Base-by-base conservation (phyloP, 371 early-diverging fungal species). In the Mycotypha africana region DNA sequence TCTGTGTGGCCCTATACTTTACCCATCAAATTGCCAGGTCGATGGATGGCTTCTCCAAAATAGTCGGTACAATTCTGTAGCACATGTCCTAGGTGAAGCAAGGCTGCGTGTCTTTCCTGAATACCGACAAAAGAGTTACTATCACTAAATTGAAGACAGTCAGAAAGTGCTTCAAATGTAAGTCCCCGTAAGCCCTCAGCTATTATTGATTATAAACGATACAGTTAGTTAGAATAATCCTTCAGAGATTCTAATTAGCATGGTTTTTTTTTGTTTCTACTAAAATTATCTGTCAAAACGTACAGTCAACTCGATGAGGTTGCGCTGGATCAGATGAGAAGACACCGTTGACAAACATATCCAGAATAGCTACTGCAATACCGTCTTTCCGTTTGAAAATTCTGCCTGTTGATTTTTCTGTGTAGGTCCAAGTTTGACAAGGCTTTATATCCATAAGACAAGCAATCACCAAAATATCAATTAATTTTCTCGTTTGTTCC, bases 401-500 rank as follows among this genome's bases (percentile, higher is more conserved):
- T 21, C 72, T 53, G 15, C 85, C 76, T 1, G 78, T 63, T 40
- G 69, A 62, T 33, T 56, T 54, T 46, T 84, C 89, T 22, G 60
- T 57, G 62, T 80, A 94, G n/a, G 65, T 62, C 93, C 94, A 95
- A 17, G 60, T 45, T 48, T 78, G 76, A 7, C 92, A 93, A 0
- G 95, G 92, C 2, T 93, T 93, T 7, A 94, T 88, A 51, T 95
- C 96, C 36, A 95, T 65, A 12, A 95, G 70, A 9, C 91, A 90
- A 4, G 91, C 88, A 8, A 93, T 85, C 15, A 91, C 84, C 53
- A 89, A 81, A 37, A 94, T 66, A 58, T 95, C 96, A 12, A 93
- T 65, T 8, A 90, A 47, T 11, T 91, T 77, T 35, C 86, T 71
- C 4, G 85, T 79, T 28, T 76, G 78, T 55, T 88, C 89, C 36